Percentiles rank a stretch among this genome's conserved stretches.
Conservation (phyloP, 2,329 filamentous ascomycete genomes). For the Cryphonectria carpinicola region DNA sequence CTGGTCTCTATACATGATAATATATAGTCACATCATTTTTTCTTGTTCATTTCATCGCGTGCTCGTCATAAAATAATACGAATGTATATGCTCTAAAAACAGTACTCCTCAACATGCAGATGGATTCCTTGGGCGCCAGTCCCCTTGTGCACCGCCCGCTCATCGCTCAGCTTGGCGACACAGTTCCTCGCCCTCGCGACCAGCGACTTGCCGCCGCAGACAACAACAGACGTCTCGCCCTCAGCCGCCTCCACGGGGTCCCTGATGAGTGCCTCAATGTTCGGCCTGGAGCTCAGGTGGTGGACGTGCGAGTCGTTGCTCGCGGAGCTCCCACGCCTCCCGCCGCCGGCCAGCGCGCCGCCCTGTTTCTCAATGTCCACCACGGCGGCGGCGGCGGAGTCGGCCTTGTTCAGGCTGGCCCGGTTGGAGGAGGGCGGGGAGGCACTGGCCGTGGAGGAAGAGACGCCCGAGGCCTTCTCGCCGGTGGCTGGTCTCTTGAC, state of each 20-base stretch:
- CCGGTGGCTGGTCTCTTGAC: constrained; percentile 32
- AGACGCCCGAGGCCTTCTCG: constrained; percentile 28
- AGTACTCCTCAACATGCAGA: constrained; percentile 63
- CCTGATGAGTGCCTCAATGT: constrained; percentile 56
- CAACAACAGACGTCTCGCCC: constrained; percentile 64
- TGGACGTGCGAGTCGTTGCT: constrained; percentile 47
- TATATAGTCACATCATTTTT: background rate
- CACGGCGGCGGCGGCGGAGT: constrained; percentile 17
- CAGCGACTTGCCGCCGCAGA: constrained; percentile 61
- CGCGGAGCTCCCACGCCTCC: constrained; percentile 30
- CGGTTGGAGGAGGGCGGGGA: constrained; percentile 48
- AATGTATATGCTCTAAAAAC: constrained; percentile 31
- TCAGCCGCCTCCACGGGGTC: constrained; percentile 59
- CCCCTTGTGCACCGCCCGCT: constrained; percentile 66
- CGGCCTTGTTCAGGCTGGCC: constrained; percentile 32
- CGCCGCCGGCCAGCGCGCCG: constrained; percentile 4
- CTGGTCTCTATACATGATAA: background rate
- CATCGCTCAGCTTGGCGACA: constrained; percentile 60
- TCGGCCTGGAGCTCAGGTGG: constrained; percentile 51
- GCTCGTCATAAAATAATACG: constrained; percentile 20
- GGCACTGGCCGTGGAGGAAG: constrained; percentile 37
- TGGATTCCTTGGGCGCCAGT: constrained; percentile 66
- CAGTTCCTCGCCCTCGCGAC: constrained; percentile 58
- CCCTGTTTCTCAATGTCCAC: constrained; percentile 38
- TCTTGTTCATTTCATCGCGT: background rate